phyloP scores from a whole-genome alignment of 1,139 yeast species.

The Saccharomyces hybrid region DNA sequence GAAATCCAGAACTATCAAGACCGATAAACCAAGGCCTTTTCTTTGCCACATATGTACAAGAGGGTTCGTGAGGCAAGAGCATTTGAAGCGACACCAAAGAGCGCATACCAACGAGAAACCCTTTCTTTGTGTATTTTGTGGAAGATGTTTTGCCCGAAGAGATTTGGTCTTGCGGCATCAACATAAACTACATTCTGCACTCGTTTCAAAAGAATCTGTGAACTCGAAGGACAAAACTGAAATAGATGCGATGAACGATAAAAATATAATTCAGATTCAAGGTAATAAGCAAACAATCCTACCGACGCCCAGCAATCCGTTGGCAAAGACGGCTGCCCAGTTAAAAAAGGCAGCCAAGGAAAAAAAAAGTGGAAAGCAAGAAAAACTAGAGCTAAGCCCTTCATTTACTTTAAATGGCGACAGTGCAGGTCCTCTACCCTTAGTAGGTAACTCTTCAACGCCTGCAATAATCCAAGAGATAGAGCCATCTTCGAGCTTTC shows the following conservation, averaged over 20 bases:
- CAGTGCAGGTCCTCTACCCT: background rate
- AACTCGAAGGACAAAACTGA: conserved; percentile 8
- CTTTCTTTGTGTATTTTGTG: conserved; percentile 93
- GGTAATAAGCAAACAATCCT: conserved; percentile 36
- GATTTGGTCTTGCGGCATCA: conserved; percentile 90
- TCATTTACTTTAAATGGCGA: background rate
- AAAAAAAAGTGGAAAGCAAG: background rate
- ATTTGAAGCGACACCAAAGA: conserved; percentile 85
- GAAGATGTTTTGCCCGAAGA: conserved; percentile 86
- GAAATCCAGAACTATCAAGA: conserved; percentile 74
- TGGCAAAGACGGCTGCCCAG: conserved; percentile 25
- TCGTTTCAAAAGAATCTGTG: conserved; percentile 24
- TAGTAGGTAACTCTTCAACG: background rate
- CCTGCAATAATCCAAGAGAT: background rate
- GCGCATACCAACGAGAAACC: conserved; percentile 97
- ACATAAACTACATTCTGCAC: conserved; percentile 76
- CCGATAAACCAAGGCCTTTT: conserved; percentile 87
- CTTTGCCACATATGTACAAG: conserved; percentile 87
- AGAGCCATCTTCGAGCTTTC: background rate
- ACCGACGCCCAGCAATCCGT: conserved; percentile 31
- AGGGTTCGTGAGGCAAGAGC: conserved; percentile 93
- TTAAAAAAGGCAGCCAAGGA: conserved; percentile 20
- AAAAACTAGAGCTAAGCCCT: background rate
- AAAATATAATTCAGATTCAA: conserved; percentile 32
- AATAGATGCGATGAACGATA: conserved; percentile 7